Percentiles rank a stretch among this genome's conserved stretches.
These are phyloP conservation scores for Neocatenulostroma microsporum DNA, from an alignment of 2,329 filamentous ascomycete species.

Conservation along the genomic window DNA sequence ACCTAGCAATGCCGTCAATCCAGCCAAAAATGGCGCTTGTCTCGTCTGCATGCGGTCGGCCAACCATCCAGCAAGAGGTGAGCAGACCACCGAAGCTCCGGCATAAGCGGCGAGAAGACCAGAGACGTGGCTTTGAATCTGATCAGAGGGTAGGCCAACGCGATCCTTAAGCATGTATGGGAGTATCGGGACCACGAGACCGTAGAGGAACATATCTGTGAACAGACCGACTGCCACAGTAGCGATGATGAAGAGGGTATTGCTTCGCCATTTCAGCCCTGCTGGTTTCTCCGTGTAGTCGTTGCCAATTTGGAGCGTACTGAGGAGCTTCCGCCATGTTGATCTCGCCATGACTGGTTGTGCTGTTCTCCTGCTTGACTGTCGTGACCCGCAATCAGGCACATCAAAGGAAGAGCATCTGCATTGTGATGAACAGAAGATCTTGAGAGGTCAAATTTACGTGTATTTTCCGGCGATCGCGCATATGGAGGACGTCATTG, in stretches of 20 bases:
- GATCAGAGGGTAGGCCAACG: conserved; percentile 39
- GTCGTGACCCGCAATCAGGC: no score
- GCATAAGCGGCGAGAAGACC: conserved; percentile 49
- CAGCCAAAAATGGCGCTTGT: conserved; percentile 51
- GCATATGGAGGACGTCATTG: conserved; percentile 5
- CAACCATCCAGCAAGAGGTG: conserved; percentile 47
- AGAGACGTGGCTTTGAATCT: conserved; percentile 48
- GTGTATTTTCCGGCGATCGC: not conserved
- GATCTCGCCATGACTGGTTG: conserved; percentile 7
- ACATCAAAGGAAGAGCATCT: no score
- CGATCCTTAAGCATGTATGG: conserved; percentile 51
- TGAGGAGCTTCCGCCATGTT: conserved; percentile 17
- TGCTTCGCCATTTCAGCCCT: conserved; percentile 49
- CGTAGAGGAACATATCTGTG: conserved; percentile 47
- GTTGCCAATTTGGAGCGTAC: conserved; percentile 29
- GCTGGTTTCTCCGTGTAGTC: conserved; percentile 28
- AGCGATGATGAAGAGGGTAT: conserved; percentile 50
- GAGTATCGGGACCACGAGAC: conserved; percentile 51
- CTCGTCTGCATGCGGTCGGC: conserved; percentile 49
- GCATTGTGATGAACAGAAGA: no score
- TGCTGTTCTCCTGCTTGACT: no score
- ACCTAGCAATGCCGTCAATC: conserved; percentile 45
- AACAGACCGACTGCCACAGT: conserved; percentile 45
- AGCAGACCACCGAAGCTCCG: conserved; percentile 45
- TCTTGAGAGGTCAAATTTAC: no score